A percentile compares a stretch with the other conserved stretches of the same genome.
These are phyloP conservation scores for Cordyceps pruinosa DNA, from an alignment of 2,329 filamentous ascomycete genomes.

Conservation along the genomic window DNA sequence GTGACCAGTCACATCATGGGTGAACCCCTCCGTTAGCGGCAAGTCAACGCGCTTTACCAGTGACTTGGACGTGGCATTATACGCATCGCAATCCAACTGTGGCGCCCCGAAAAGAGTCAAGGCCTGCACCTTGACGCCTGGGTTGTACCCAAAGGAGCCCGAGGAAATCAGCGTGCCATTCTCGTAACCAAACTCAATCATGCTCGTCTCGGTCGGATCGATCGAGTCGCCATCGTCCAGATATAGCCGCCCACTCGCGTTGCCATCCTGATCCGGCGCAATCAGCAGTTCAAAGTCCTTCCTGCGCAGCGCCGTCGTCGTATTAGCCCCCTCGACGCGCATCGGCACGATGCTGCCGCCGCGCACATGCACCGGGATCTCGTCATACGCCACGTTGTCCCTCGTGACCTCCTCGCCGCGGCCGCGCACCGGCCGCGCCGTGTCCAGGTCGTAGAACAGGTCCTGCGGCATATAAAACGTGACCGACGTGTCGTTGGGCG, in stretches of 20 bases:
- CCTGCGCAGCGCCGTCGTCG: slow-evolving; percentile 53
- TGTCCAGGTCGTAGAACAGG: slow-evolving; percentile 41
- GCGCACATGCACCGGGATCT: slow-evolving; percentile 57
- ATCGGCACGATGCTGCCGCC: slow-evolving; percentile 57
- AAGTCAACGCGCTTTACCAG: not conserved
- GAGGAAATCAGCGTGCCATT: not conserved
- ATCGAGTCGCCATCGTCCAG: not conserved
- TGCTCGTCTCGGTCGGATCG: not conserved
- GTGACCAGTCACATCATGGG: not conserved
- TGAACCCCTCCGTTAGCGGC: not conserved
- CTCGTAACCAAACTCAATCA: not conserved
- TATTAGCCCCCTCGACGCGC: slow-evolving; percentile 48
- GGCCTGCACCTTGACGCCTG: not conserved
- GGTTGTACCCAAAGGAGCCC: not conserved
- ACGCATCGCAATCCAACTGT: not conserved
- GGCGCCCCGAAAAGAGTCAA: not conserved
- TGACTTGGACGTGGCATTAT: not conserved
- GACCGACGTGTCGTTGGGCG: slow-evolving; percentile 33
- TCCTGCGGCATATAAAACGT: slow-evolving; percentile 40
- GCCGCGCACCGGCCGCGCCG: slow-evolving; percentile 21
- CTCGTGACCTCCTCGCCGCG: slow-evolving; percentile 5
- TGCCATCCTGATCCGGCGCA: slow-evolving; percentile 39
- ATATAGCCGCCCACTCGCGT: not conserved
- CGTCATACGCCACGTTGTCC: slow-evolving; percentile 34
- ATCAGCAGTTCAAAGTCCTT: slow-evolving; percentile 64